Evolutionary conservation across 148 eudicot species (phyloP).

Genomic region (Silene uniflora): DNA sequence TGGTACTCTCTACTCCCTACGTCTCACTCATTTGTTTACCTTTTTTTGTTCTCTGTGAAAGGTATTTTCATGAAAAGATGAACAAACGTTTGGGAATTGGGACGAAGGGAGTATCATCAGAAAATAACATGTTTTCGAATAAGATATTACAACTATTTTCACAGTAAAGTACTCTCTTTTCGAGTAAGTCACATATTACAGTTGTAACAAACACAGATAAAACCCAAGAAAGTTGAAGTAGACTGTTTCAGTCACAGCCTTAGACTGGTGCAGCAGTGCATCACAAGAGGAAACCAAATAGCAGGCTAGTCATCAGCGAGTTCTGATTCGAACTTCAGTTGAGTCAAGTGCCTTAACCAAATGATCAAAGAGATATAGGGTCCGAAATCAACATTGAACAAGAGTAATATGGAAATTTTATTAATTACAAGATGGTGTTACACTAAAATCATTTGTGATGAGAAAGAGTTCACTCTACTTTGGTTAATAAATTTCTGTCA

Average conservation of each 20-base stretch:
- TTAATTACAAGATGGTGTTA: background rate
- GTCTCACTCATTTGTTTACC: no score
- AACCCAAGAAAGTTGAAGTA: background rate
- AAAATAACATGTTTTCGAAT: no score
- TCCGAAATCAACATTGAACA: background rate
- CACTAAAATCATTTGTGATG: background rate
- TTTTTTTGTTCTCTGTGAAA: no score
- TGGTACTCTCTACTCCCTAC: no score
- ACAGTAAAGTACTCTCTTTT: no score
- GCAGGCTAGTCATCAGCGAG: conserved; percentile 1
- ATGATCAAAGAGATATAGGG: background rate
- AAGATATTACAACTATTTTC: no score
- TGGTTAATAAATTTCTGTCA: background rate
- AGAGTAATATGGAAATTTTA: background rate
- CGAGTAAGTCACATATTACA: no score
- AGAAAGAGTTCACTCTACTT: background rate
- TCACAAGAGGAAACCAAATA: background rate
- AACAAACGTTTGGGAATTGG: no score
- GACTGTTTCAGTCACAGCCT: background rate
- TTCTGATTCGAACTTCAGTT: no score
- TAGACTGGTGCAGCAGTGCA: background rate
- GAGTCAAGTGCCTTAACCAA: background rate
- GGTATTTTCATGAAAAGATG: no score
- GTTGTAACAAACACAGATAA: background rate
- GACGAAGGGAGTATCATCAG: no score